Evolutionary conservation across 345 rosid species (phyloP).

Genomic region (Capsella bursapastoris): DNA sequence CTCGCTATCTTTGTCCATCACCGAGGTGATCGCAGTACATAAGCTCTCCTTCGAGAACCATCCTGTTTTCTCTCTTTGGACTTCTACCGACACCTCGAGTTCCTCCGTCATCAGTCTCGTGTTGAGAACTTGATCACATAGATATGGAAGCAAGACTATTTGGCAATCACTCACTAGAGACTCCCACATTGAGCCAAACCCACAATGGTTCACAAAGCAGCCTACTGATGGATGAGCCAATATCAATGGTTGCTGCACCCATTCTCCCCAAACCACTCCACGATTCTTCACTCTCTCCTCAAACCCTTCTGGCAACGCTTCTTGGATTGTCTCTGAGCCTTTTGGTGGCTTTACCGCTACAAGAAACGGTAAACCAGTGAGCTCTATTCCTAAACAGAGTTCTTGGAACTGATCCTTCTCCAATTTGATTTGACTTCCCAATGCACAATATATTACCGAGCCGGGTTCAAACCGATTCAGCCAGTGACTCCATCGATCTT

Average conservation of each 20-base stretch:
- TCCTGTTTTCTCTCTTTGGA: slow-evolving; percentile 40
- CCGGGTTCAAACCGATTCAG: slow-evolving; percentile 29
- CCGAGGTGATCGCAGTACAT: slow-evolving; percentile 37
- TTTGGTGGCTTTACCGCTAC: slow-evolving; percentile 48
- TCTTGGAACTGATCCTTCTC: slow-evolving; percentile 54
- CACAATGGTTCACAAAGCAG: slow-evolving; percentile 52
- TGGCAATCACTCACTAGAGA: slow-evolving; percentile 48
- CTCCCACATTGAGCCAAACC: slow-evolving; percentile 58
- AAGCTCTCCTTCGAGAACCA: slow-evolving; percentile 45
- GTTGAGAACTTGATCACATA: slow-evolving; percentile 53
- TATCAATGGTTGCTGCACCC: slow-evolving; percentile 48
- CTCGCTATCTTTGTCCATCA: slow-evolving; percentile 48
- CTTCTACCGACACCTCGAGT: slow-evolving; percentile 53
- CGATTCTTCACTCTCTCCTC: slow-evolving; percentile 46
- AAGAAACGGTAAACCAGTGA: slow-evolving; percentile 47
- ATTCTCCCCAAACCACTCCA: slow-evolving; percentile 48
- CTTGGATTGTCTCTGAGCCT: slow-evolving; percentile 47
- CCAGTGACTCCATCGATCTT: slow-evolving; percentile 33
- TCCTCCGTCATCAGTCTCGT: slow-evolving; percentile 51
- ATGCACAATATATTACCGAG: slow-evolving; percentile 47
- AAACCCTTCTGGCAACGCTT: slow-evolving; percentile 53
- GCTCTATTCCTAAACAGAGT: slow-evolving; percentile 50
- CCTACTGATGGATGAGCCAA: slow-evolving; percentile 49
- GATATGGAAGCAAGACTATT: slow-evolving; percentile 49
- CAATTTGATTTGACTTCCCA: slow-evolving; percentile 48